Evolutionary conservation across 306 rosid species (phyloP), one percentile per base, ranked within the genome.

Genomic region (Vigna angularis): DNA sequence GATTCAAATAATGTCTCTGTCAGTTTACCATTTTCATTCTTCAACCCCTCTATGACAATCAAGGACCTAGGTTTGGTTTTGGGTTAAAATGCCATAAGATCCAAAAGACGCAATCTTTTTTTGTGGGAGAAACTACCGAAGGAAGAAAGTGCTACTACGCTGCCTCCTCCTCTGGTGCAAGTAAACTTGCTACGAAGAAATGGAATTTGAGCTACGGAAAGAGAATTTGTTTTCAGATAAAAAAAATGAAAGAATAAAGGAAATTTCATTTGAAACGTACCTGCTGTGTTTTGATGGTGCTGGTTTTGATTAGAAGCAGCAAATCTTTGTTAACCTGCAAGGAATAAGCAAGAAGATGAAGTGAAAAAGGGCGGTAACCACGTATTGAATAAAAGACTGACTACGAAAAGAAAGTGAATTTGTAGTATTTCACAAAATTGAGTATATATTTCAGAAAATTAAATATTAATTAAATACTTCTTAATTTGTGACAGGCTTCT

Each of bases 11-110:
- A 8, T 10, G 0, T 14, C 8, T 42, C 67, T 0, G 1, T 20
- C 66, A 83, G 66, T 20, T 20, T 28, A 0, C 34, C 0, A 4
- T 72, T 78, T 28, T 66, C 48, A 9, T 2, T 7, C 11, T 8
- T 9, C 56, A 82, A 15, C 50, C 14, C n/a, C 15, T 49, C 14
- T 24, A 63, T 52, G 13, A 34, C 47, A 14, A 44, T 40, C 0
- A 18, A 48, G 1, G 64, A 71, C 56, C 70, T 82, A 36, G 45
- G 52, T 49, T 77, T 61, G 11, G 45, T 26, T 65, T 72, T 48
- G 12, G 50, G 74, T 53, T 18, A 30, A 0, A 15, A n/a, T 3
- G 51, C 67, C 83, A 80, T 80, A 4, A 62, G 71, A 7, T 0
- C 2, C 10, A 3, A 79, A 71, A 79, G 65, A 2, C 14, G 9